Conservation (phyloP, 495 filamentous ascomycete genomes). For the Penicillium verhagenii region DNA sequence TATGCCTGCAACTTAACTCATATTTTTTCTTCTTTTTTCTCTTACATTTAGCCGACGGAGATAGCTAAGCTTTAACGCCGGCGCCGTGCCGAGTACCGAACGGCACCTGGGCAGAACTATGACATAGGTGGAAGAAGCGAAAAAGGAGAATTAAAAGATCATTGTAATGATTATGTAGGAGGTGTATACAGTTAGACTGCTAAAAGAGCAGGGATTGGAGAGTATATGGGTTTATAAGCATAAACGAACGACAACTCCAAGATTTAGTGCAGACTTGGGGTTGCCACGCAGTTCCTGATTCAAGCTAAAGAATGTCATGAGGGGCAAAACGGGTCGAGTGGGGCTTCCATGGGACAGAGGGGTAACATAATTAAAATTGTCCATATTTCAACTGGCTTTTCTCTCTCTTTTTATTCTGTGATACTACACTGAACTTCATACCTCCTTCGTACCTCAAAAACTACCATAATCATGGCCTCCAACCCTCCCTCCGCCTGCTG, state of each 20-base stretch:
- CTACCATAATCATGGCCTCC: slow-evolving; percentile 51
- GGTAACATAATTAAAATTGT: not conserved
- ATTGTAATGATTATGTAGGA: not conserved
- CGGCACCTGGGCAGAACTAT: not conserved
- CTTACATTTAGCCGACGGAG: slow-evolving; percentile 14
- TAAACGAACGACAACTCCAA: not conserved
- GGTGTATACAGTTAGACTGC: not conserved
- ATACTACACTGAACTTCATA: not conserved
- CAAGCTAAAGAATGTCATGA: not conserved
- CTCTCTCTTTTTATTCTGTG: not conserved
- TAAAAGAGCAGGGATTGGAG: not conserved
- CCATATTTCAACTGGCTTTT: not conserved
- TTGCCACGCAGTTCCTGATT: not conserved
- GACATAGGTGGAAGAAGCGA: not conserved
- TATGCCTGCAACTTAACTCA: not conserved
- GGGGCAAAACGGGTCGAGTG: not conserved
- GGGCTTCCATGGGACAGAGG: not conserved
- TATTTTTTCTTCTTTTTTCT: not conserved
- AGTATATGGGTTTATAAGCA: not conserved
- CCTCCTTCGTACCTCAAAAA: not conserved
- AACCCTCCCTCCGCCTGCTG: slow-evolving; percentile 58
- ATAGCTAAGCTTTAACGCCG: slow-evolving; percentile 13
- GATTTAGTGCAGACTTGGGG: not conserved
- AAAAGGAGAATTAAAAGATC: not conserved
- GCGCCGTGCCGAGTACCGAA: slow-evolving; percentile 18